Percentiles rank a stretch among this genome's conserved stretches.
Conservation (phyloP, 768 basidiomycete species). For the Peribolospora baueri region DNA sequence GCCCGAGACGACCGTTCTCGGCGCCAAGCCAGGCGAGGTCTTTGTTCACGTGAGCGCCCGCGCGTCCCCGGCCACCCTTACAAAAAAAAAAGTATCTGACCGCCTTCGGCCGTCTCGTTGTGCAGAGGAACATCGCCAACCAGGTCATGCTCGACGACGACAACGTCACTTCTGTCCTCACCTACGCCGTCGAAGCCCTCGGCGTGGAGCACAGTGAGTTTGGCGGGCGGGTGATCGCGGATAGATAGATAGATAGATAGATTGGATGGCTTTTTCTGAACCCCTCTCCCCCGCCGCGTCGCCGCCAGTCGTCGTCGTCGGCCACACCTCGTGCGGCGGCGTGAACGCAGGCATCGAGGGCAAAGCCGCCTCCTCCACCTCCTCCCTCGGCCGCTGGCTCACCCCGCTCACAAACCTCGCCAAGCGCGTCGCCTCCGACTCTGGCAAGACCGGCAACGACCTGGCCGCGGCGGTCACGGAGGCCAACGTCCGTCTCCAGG, state of each 20-base stretch:
- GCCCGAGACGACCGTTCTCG: too few species aligned
- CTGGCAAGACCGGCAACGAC: too few species aligned
- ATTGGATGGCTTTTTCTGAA: background rate
- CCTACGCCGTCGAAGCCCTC: constrained; percentile 44
- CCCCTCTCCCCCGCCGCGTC: background rate
- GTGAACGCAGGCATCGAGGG: constrained; percentile 22
- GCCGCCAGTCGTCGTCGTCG: constrained; percentile 44
- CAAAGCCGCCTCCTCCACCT: constrained; percentile 13
- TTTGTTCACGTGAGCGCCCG: constrained; percentile 24
- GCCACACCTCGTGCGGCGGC: constrained; percentile 65
- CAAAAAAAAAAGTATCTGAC: too few species aligned
- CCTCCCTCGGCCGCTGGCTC: constrained; percentile 45
- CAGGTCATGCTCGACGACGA: constrained; percentile 51
- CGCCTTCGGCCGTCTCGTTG: constrained; percentile 8
- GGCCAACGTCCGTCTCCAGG: too few species aligned
- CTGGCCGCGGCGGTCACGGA: too few species aligned
- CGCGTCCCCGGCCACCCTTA: too few species aligned
- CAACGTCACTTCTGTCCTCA: constrained; percentile 43
- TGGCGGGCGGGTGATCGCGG: constrained; percentile 11
- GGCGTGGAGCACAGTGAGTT: constrained; percentile 53
- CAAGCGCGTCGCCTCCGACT: constrained; percentile 18
- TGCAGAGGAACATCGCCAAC: constrained; percentile 70
- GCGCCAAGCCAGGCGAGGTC: constrained; percentile 38
- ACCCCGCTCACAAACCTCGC: constrained; percentile 37
- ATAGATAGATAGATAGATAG: too few species aligned